Evolutionary conservation across 345 rosid genomes (phyloP).

Genomic region (Boechera stricta): DNA sequence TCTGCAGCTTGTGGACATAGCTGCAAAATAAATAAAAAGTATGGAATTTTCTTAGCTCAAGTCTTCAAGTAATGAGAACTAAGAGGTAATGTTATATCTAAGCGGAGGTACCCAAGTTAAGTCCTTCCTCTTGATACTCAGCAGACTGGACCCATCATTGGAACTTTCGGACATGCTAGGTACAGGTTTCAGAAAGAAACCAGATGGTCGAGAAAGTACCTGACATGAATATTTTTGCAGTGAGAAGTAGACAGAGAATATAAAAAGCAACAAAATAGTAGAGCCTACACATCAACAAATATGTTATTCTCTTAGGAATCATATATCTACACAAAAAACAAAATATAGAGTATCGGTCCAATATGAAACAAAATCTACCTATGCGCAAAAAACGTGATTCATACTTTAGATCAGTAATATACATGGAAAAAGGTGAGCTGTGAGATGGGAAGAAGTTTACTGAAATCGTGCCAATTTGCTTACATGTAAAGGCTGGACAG

Average conservation of each 20-base stretch:
- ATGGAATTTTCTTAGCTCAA: conserved; percentile 25
- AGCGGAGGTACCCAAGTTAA: conserved; percentile 73
- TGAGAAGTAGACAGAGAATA: conserved; percentile 21
- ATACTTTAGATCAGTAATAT: conserved; percentile 19
- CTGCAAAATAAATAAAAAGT: conserved; percentile 50
- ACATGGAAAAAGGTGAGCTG: conserved; percentile 3
- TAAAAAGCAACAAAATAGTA: conserved; percentile 17
- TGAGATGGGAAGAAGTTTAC: conserved; percentile 3
- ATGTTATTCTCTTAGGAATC: conserved; percentile 6
- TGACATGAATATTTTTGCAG: conserved; percentile 45
- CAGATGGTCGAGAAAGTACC: conserved; percentile 86
- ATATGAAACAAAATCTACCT: conserved; percentile 20
- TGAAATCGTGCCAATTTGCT: conserved; percentile 38
- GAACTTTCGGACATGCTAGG: conserved; percentile 63
- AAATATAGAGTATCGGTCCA: conserved; percentile 1
- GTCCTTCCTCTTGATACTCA: conserved; percentile 83
- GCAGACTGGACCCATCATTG: conserved; percentile 65
- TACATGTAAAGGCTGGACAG: conserved; percentile 87
- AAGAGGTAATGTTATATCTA: conserved; percentile 23
- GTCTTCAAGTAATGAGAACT: conserved; percentile 13
- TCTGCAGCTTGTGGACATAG: conserved; percentile 87
- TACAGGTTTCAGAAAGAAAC: conserved; percentile 92
- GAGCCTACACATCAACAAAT: conserved; percentile 18
- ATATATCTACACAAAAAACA: conserved; percentile 13
- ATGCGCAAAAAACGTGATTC: neutral